phyloP scores from a whole-genome alignment of 2,329 filamentous ascomycete species.

The Clarireedia sp. region DNA sequence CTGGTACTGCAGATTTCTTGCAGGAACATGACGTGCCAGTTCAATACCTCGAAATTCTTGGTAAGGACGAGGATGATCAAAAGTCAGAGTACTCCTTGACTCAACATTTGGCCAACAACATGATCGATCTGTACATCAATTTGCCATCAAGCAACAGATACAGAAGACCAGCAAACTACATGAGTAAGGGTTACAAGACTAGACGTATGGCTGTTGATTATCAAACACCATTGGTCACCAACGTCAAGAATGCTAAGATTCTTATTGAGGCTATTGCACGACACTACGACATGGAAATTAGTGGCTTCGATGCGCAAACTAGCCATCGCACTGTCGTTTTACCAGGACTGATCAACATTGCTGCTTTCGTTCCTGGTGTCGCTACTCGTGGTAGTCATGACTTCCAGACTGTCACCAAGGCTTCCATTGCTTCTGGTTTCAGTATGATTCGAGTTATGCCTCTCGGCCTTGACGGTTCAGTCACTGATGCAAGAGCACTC shows the following conservation, averaged over 20 bases:
- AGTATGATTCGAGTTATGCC: constrained; percentile 77
- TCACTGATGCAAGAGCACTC: constrained; percentile 64
- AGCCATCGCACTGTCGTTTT: constrained; percentile 71
- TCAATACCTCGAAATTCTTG: constrained; percentile 86
- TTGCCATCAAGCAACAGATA: constrained; percentile 98
- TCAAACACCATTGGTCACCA: constrained; percentile 93
- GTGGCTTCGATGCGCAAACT: constrained; percentile 82
- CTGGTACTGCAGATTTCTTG: constrained; percentile 93
- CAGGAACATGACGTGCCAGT: constrained; percentile 87
- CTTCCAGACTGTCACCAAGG: constrained; percentile 61
- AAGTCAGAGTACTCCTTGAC: constrained; percentile 95
- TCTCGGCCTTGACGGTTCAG: constrained; percentile 61
- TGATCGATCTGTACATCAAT: constrained; percentile 96
- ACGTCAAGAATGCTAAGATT: constrained; percentile 99
- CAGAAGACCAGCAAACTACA: constrained; percentile 92
- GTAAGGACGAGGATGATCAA: constrained; percentile 70
- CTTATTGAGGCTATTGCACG: constrained; percentile 88
- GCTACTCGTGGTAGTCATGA: constrained; percentile 57
- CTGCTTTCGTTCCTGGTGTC: constrained; percentile 71
- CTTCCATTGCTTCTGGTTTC: constrained; percentile 67
- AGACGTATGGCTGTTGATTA: constrained; percentile 93
- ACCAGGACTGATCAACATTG: constrained; percentile 69
- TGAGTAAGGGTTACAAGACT: constrained; percentile 95
- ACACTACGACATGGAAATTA: constrained; percentile 77
- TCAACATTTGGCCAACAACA: constrained; percentile 93